Evolutionary conservation across 2,329 filamentous ascomycete species (phyloP).

Genomic region (Botrytis squamosa): DNA sequence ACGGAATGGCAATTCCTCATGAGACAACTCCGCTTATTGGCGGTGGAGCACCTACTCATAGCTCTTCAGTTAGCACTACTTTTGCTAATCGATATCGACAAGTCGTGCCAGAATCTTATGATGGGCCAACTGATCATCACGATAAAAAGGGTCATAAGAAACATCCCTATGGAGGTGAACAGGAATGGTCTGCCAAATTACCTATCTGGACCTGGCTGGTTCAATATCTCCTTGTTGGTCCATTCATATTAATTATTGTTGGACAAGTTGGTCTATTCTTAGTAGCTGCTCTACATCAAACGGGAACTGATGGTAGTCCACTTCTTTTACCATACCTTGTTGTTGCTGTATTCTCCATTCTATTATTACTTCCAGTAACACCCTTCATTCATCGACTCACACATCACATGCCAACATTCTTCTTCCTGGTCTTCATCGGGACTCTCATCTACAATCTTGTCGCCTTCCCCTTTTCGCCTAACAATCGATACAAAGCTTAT

Average conservation of each 20-base stretch:
- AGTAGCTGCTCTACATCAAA: constrained; percentile 73
- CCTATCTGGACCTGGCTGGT: constrained; percentile 85
- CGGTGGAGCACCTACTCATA: constrained; percentile 36
- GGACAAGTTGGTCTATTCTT: constrained; percentile 74
- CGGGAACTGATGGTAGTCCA: constrained; percentile 77
- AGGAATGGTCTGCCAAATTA: constrained; percentile 77
- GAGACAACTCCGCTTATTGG: constrained; percentile 57
- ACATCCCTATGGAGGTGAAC: constrained; percentile 66
- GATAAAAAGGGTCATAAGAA: constrained; percentile 40
- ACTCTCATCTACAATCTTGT: constrained; percentile 83
- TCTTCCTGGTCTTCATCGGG: constrained; percentile 69
- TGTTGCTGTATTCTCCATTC: constrained; percentile 64
- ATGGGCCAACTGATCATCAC: constrained; percentile 28
- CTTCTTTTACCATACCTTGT: constrained; percentile 69
- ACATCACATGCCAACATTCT: constrained; percentile 75
- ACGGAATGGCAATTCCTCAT: constrained; percentile 33
- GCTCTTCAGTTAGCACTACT: constrained; percentile 56
- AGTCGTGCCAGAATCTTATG: constrained; percentile 31
- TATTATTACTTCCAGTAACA: constrained; percentile 72
- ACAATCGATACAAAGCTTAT: constrained; percentile 79
- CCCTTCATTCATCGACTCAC: constrained; percentile 87
- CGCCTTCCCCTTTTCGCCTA: constrained; percentile 82
- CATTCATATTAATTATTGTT: constrained; percentile 73
- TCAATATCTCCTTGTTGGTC: constrained; percentile 78
- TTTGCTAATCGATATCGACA: constrained; percentile 53